phyloP scores from a whole-genome alignment of 768 basidiomycete species.

The Arthromyces matolae region DNA sequence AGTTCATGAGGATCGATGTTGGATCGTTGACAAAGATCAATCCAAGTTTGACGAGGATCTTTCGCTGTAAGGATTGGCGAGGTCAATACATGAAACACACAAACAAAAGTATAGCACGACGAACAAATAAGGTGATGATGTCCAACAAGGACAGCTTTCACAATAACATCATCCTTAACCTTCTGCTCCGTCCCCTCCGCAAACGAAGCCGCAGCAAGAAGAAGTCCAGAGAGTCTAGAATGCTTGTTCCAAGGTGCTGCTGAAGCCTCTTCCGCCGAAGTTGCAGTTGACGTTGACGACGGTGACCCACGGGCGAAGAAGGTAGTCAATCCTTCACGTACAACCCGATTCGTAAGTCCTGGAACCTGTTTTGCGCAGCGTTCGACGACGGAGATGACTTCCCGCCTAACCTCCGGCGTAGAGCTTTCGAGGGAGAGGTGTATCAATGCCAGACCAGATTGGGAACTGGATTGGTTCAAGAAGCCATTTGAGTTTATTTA shows the following conservation, averaged over 20 bases:
- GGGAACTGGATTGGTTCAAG: constrained; percentile 35
- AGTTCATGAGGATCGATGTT: constrained; percentile 63
- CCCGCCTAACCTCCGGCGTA: constrained; percentile 50
- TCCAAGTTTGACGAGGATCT: constrained; percentile 68
- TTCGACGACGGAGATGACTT: constrained; percentile 40
- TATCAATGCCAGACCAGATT: constrained; percentile 64
- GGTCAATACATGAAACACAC: background rate
- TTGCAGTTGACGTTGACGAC: constrained; percentile 19
- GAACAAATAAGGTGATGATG: constrained; percentile 69
- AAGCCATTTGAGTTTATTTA: background rate
- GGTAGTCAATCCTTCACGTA: constrained; percentile 56
- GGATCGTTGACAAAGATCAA: constrained; percentile 74
- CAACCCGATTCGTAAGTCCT: constrained; percentile 43
- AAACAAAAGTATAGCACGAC: constrained; percentile 21
- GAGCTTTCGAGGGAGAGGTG: constrained; percentile 63
- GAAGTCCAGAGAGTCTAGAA: constrained; percentile 45
- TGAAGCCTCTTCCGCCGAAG: constrained; percentile 28
- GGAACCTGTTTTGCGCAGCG: constrained; percentile 38
- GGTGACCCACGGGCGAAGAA: constrained; percentile 40
- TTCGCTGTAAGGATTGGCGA: constrained; percentile 30
- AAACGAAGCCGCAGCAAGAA: constrained; percentile 50
- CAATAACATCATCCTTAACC: constrained; percentile 43
- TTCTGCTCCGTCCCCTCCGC: constrained; percentile 37
- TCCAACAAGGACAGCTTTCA: constrained; percentile 59
- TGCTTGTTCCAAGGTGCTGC: constrained; percentile 44